A percentile compares a stretch with the other conserved stretches of the same genome.
Evolutionary conservation across 2,329 filamentous ascomycete genomes (phyloP).

Genomic region (Teratosphaeriaceae sp.): DNA sequence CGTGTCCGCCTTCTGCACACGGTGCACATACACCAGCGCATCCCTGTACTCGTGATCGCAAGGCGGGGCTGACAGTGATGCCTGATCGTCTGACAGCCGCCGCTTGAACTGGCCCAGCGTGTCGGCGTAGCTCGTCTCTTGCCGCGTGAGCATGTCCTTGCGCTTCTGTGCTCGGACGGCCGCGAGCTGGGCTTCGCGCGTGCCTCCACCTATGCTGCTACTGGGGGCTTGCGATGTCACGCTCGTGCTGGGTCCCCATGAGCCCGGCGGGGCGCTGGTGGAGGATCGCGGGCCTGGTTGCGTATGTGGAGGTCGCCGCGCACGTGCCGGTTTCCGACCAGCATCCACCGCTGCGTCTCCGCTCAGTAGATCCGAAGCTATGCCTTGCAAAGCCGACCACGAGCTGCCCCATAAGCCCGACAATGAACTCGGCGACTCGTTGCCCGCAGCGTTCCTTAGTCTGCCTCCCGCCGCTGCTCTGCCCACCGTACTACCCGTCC

Average conservation of each 20-base stretch:
- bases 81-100: constrained; percentile 59
- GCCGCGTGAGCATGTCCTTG: constrained; percentile 38
- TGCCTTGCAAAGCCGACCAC: constrained; percentile 43
- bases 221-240: constrained; percentile 28
- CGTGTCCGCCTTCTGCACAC: constrained; percentile 75
- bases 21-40: constrained; percentile 84
- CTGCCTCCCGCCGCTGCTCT: constrained; percentile 5
- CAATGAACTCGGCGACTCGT: constrained; percentile 23
- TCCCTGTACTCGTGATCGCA: constrained; percentile 60
- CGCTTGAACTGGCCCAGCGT: constrained; percentile 51
- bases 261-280: constrained; percentile 35
- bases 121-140: constrained; percentile 36
- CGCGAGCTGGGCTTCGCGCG: constrained; percentile 40
- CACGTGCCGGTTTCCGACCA: constrained; percentile 15
- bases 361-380: constrained; percentile 44
- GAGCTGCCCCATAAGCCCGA: constrained; percentile 43
- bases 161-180: constrained; percentile 45
- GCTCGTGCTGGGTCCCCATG: constrained; percentile 40
- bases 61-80: constrained; percentile 41
- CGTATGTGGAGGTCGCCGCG: constrained; percentile 25
- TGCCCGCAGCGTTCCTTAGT: constrained; percentile 15
- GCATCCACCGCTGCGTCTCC: constrained; percentile 26
- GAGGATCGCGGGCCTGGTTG: constrained; percentile 11
- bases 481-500: background rate
- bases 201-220: constrained; percentile 37